Base-by-base conservation (phyloP, 1,284 basidiomycete genomes). In the Rhodotorula sp. region DNA sequence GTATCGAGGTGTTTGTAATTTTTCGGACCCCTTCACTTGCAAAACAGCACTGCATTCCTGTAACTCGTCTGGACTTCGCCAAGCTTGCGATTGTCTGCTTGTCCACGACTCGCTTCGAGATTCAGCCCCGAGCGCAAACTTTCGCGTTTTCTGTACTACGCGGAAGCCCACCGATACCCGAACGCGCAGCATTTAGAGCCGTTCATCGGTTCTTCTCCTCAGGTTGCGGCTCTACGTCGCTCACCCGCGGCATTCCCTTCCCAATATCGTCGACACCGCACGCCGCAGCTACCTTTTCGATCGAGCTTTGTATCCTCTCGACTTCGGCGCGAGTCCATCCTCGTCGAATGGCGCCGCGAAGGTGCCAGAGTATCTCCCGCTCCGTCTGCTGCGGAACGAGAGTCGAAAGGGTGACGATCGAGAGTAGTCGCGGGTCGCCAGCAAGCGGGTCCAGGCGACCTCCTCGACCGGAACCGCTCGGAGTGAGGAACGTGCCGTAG, bases 291-390 rank as follows among this genome's bases (percentile, higher is more conserved):
- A 71, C 67, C 6, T 23, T 21, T 57, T 70, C 74, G 14, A 73
- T 34, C 23, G 62, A 67, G 2, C n/a, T 3, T 29, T 76, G 74
- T 16, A 76, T 10, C 43, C 26, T n/a, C 56, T 71, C 69, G 29
- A 76, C 72, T 26, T 76, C 69, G 15, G 65, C 67, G 21, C 74
- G 18, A 14, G 31, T 63, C 67, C 72, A 73, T 3, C 74, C 74
- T 14, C 59, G 58, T 10, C 74, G 54, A 16, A 73, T 23, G 1
- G 74, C 74, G 1, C 74, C 74, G 3, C 74, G 64, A 14, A 76
- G 58, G 46, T 76, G 74, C 74, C 74, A 76, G 12, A 65, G 51
- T 54, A 73, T 71, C 61, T 76, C 74, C 31, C 74, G 64, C 20
- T 43, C 46, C 1, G 74, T 73, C 6, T 64, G 48, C 39, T 76